Evolutionary conservation across 148 eudicot species (phyloP).

Genomic region (Suaeda aralocaspica): DNA sequence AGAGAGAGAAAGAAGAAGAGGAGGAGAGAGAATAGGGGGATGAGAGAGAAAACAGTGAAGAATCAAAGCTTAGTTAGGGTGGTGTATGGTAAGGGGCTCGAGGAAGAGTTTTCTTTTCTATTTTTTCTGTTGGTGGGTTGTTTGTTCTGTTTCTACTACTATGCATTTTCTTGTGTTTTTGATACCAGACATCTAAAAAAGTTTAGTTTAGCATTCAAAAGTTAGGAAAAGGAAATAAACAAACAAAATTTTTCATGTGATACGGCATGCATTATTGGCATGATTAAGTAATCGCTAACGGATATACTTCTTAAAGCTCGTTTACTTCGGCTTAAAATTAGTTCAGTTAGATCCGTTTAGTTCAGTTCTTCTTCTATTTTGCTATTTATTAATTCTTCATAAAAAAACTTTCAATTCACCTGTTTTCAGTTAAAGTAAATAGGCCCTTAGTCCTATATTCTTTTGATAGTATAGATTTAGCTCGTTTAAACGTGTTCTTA

Average conservation of each 20-base stretch:
- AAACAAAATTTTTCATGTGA: background rate
- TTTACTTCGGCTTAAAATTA: too few relatives aligned
- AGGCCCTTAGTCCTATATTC: too few relatives aligned
- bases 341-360: too few relatives aligned
- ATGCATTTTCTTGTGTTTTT: conserved; percentile 17
- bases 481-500: too few relatives aligned
- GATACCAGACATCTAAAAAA: background rate
- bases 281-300: too few relatives aligned
- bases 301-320: too few relatives aligned
- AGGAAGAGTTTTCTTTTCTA: conserved; percentile 33
- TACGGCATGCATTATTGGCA: background rate
- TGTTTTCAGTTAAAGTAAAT: too few relatives aligned
- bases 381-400: too few relatives aligned
- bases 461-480: too few relatives aligned
- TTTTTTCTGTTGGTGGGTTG: background rate
- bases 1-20: background rate
- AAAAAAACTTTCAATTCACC: too few relatives aligned
- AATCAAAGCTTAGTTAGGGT: conserved; percentile 16
- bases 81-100: conserved; percentile 68
- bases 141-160: conserved; percentile 5
- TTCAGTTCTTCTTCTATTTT: too few relatives aligned
- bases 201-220: background rate
- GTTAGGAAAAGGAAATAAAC: background rate
- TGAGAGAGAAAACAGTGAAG: conserved; percentile 23
- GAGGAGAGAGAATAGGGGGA: background rate